Evolutionary conservation across 345 rosid genomes (phyloP).

Genomic region (Brassica nigra): DNA sequence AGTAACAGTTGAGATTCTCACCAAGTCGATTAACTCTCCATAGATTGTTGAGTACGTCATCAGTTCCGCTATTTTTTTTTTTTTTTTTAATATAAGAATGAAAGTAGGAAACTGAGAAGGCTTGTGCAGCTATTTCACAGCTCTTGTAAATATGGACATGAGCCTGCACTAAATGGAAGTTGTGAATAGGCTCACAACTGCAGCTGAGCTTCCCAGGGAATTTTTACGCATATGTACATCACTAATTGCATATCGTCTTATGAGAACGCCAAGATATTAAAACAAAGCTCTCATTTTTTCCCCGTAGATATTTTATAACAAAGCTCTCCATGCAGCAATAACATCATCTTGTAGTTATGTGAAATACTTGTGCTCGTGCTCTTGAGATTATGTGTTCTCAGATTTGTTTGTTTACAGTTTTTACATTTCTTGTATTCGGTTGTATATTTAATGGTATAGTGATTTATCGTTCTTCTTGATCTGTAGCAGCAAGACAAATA

Average conservation of each 20-base stretch:
- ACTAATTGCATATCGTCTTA: slow-evolving; percentile 94
- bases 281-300: slow-evolving; percentile 20
- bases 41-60: slow-evolving; percentile 70
- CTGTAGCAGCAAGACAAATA: slow-evolving; percentile 79
- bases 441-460: slow-evolving; percentile 9
- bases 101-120: slow-evolving; percentile 28
- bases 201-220: slow-evolving; percentile 89
- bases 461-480: slow-evolving; percentile 29
- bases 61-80: not conserved
- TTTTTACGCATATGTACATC: slow-evolving; percentile 78
- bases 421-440: not conserved
- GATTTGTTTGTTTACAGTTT: slow-evolving; percentile 7
- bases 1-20: too few relatives aligned
- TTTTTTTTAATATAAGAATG: not conserved
- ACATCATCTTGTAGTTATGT: not conserved
- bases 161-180: slow-evolving; percentile 99
- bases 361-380: not conserved
- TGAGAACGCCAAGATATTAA: slow-evolving; percentile 78
- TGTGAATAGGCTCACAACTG: slow-evolving; percentile 94
- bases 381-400: not conserved
- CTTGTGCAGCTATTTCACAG: slow-evolving; percentile 71
- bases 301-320: not conserved
- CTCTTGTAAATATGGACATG: slow-evolving; percentile 94
- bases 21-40: too few relatives aligned
- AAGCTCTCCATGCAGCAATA: slow-evolving; percentile 12